Percentiles rank a stretch among this genome's conserved stretches.
phyloP scores from a whole-genome alignment of 2,329 filamentous ascomycete genomes.

The Nemania bipapillata region DNA sequence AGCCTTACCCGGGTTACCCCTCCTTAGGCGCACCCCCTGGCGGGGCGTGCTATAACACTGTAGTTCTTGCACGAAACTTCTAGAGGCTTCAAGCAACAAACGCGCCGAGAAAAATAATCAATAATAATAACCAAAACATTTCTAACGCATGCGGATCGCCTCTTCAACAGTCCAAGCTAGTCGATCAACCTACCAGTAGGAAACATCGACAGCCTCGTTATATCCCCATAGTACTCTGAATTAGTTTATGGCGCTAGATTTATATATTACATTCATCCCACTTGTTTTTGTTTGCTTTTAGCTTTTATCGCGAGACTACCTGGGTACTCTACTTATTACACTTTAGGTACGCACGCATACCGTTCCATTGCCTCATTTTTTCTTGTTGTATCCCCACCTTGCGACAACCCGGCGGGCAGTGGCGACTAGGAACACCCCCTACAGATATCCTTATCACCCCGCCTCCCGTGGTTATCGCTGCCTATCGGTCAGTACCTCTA shows the following conservation, averaged over 20 bases:
- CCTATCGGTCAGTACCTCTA: constrained; percentile 11
- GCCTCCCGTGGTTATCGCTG: constrained; percentile 36
- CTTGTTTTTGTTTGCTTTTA: neutral
- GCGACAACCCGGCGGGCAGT: neutral
- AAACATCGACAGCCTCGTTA: constrained; percentile 23
- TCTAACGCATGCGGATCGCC: constrained; percentile 26
- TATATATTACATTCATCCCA: too few relatives aligned
- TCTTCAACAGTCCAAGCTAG: neutral
- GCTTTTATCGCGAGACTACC: neutral
- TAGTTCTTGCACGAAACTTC: constrained; percentile 45
- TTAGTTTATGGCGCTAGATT: too few relatives aligned
- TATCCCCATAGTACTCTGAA: neutral
- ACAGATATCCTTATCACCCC: constrained; percentile 37
- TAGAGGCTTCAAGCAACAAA: constrained; percentile 46
- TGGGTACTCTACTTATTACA: neutral
- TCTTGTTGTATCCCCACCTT: neutral
- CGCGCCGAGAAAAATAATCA: neutral
- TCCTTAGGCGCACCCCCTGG: constrained; percentile 43
- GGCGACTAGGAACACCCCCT: constrained; percentile 33
- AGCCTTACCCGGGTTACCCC: constrained; percentile 42
- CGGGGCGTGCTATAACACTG: constrained; percentile 16
- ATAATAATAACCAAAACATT: constrained; percentile 14
- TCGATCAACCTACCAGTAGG: neutral
- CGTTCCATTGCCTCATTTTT: neutral
- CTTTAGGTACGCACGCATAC: neutral